Conservation (phyloP, 257 asterid species). For the Forsythia suspensa region DNA sequence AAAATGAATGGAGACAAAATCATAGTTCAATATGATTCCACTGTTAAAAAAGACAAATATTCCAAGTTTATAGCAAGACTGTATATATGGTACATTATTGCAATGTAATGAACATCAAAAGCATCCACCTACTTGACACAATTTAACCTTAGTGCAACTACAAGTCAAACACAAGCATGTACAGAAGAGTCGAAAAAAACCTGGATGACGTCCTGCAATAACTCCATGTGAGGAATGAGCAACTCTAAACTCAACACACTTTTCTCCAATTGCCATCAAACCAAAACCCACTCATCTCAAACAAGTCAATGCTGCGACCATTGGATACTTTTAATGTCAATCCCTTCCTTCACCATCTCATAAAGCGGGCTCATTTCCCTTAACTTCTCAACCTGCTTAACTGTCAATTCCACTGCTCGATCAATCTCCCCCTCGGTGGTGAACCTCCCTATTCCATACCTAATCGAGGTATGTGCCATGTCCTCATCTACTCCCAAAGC, state of each 20-base stretch:
- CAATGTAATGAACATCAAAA: slow-evolving; percentile 18
- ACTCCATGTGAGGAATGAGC: slow-evolving; percentile 1
- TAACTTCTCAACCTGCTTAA: slow-evolving; percentile 86
- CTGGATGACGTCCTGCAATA: background rate
- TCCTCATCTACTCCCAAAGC: slow-evolving; percentile 98
- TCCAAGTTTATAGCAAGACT: background rate
- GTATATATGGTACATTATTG: slow-evolving; percentile 15
- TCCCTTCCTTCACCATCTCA: slow-evolving; percentile 95
- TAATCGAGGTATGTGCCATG: slow-evolving; percentile 96
- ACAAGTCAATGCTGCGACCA: slow-evolving; percentile 83
- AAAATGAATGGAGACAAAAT: background rate
- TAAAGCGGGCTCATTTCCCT: slow-evolving; percentile 98
- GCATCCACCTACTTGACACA: slow-evolving; percentile 13
- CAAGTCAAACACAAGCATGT: slow-evolving; percentile 20
- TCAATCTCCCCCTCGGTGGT: slow-evolving; percentile 91
- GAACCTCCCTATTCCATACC: slow-evolving; percentile 97
- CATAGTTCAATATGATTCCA: background rate
- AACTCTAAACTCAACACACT: slow-evolving; percentile 11
- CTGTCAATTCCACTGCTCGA: slow-evolving; percentile 82
- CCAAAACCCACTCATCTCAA: background rate
- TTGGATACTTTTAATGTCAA: slow-evolving; percentile 82
- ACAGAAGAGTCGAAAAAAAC: background rate
- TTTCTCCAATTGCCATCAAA: slow-evolving; percentile 8
- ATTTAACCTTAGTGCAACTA: slow-evolving; percentile 15
- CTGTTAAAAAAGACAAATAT: background rate